Base-by-base conservation (phyloP, 2,329 filamentous ascomycete species). In the Phoma herbarum region DNA sequence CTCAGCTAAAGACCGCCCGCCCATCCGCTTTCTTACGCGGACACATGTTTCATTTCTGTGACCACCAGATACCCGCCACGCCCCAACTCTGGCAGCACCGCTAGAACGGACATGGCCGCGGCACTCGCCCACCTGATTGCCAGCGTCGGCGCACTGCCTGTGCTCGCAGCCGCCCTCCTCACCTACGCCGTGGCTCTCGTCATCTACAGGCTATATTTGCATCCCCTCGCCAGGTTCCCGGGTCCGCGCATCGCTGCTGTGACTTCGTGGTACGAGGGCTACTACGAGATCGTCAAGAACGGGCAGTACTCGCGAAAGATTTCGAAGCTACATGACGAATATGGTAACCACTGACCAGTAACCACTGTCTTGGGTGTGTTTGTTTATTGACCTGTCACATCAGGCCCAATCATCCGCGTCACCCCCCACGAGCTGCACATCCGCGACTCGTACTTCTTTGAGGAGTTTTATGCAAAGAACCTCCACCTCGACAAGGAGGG, bases 191-290 rank as follows among this genome's bases (percentile, higher is more conserved):
- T 64, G 25, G 66, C 60, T 16, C 61, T 73, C 45, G 52, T 52
- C 48, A 5, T 80, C 52, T 79, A 81, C 63, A 74, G 75, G 54
- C 69, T 80, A 20, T 80, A 75, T 65, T 73, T 82, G 43, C 79
- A 82, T 45, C 81, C 81, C 1, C 72, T 83, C 2, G 69, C 76
- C 42, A 76, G 75, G 42, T 81, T 78, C 60, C 81, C 81, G 1
- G 82, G 81, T 2, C 81, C 81, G 1, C 67, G 51, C 28, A 50
- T 70, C 14, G 74, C 73, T 11, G 73, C 73, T 9, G 60, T 70
- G 12, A 71, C 72, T 20, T 68, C 61, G 22, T 75, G 67, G 69
- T 76, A 76, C 49, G 73, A 76, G 50, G 74, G 71, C 26, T 76
- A 76, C 61, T 76, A 65, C 44, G 74, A 76, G 48, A 71, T 76